A percentile compares a stretch with the other conserved stretches of the same genome.
Evolutionary conservation across 257 asterid species (phyloP).

Genomic region (Forsythia suspensa): DNA sequence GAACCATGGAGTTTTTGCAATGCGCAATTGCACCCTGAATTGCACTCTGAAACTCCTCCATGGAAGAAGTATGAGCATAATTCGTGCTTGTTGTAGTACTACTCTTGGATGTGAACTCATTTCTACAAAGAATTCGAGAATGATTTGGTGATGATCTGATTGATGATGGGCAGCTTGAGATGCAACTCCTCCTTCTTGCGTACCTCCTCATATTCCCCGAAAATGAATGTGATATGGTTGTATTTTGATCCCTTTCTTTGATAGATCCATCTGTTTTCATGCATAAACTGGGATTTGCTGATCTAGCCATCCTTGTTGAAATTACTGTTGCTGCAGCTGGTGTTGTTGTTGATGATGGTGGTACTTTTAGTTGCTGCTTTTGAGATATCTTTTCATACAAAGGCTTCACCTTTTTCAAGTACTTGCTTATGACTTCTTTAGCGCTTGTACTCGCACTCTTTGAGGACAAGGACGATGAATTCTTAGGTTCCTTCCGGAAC

Average conservation of each 20-base stretch:
- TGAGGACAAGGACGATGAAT: conserved; percentile 18
- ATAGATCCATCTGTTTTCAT: conserved; percentile 19
- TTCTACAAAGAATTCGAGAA: conserved; percentile 40
- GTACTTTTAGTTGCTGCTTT: conserved; percentile 30
- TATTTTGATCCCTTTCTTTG: conserved; percentile 11
- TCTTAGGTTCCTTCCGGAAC: conserved; percentile 57
- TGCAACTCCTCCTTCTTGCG: conserved; percentile 48
- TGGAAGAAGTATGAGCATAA: conserved; percentile 53
- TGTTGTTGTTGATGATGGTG: not conserved
- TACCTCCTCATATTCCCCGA: conserved; percentile 71
- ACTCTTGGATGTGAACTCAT: conserved; percentile 31
- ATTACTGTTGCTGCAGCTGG: too few species aligned
- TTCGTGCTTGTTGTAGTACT: not conserved
- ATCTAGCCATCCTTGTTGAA: not conserved
- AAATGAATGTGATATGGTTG: conserved; percentile 43
- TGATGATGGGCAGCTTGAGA: conserved; percentile 85
- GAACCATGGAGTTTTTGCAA: conserved; percentile 78
- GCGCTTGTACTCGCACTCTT: conserved; percentile 65
- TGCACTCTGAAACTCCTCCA: conserved; percentile 87
- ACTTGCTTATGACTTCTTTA: conserved; percentile 69
- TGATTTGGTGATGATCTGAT: conserved; percentile 83
- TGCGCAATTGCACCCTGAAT: conserved; percentile 91
- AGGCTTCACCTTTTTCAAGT: conserved; percentile 77
- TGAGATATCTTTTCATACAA: conserved; percentile 73
- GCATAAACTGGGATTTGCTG: conserved; percentile 25